phyloP scores from a whole-genome alignment of 2,329 filamentous ascomycete genomes.

The Xylariales sp. region DNA sequence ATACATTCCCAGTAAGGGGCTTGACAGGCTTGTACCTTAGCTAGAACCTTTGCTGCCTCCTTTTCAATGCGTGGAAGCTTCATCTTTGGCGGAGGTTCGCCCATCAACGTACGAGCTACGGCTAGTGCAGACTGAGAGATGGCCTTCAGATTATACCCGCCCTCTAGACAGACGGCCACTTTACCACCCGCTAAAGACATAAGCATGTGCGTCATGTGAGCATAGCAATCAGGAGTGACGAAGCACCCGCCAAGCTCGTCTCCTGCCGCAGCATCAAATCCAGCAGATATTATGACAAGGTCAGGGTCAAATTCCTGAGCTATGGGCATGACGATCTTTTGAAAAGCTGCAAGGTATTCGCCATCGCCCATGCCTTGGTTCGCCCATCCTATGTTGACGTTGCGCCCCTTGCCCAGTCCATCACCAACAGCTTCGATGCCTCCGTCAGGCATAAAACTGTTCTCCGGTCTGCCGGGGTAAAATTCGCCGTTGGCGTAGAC shows the following conservation, averaged over 20 bases:
- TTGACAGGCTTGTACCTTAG: conserved; percentile 56
- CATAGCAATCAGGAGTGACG: conserved; percentile 86
- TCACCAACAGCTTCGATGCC: conserved; percentile 56
- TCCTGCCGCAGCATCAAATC: conserved; percentile 92
- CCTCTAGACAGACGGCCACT: conserved; percentile 88
- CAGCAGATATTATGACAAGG: conserved; percentile 89
- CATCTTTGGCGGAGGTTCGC: conserved; percentile 73
- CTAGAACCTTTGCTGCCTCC: conserved; percentile 51
- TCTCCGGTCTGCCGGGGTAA: conserved; percentile 68
- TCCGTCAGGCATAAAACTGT: conserved; percentile 54
- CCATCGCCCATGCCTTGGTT: conserved; percentile 85
- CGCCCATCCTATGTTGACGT: conserved; percentile 65
- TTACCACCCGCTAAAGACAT: conserved; percentile 91
- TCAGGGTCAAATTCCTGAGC: conserved; percentile 91
- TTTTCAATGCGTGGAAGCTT: conserved; percentile 51
- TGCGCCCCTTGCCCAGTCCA: conserved; percentile 52
- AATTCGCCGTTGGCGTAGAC: conserved; percentile 81
- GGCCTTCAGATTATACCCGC: conserved; percentile 89
- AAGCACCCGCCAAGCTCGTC: conserved; percentile 91
- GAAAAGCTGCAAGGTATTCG: conserved; percentile 95
- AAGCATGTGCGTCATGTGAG: conserved; percentile 98
- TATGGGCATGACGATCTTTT: conserved; percentile 94
- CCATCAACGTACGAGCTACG: conserved; percentile 90
- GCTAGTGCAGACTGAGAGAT: conserved; percentile 91
- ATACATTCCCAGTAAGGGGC: conserved; percentile 84